Percentiles rank a stretch among this genome's conserved stretches.
These are phyloP conservation scores for Chalciporus piperatus DNA, from an alignment of 768 basidiomycete species.

Conservation along the genomic window DNA sequence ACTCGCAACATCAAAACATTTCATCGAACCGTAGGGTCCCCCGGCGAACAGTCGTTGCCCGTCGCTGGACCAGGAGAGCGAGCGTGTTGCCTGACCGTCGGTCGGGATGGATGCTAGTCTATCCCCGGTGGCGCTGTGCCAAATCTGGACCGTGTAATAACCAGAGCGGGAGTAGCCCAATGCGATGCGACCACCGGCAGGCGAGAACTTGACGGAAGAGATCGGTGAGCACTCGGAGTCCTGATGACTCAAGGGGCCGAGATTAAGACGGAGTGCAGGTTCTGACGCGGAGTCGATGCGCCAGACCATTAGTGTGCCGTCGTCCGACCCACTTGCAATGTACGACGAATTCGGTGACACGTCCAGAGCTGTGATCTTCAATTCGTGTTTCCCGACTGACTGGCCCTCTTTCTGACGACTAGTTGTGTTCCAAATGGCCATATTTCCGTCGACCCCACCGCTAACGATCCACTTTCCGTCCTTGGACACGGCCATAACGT, in stretches of 20 bases:
- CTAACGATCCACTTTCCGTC: neutral
- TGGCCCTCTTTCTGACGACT: neutral
- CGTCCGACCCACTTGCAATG: neutral
- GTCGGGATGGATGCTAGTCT: slow-evolving; percentile 1
- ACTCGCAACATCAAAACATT: slow-evolving; percentile 9
- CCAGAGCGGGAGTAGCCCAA: neutral
- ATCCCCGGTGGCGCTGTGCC: slow-evolving; percentile 11
- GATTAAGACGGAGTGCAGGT: neutral
- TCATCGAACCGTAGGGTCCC: slow-evolving; percentile 6
- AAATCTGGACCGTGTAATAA: slow-evolving; percentile 3
- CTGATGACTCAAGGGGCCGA: slow-evolving; percentile 2
- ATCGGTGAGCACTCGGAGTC: slow-evolving; percentile 1
- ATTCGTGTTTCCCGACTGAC: neutral
- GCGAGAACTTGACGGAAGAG: slow-evolving; percentile 18
- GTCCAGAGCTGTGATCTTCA: neutral
- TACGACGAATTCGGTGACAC: neutral
- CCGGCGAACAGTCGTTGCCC: slow-evolving; percentile 14
- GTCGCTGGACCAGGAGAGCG: slow-evolving; percentile 18
- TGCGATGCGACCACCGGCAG: slow-evolving; percentile 9
- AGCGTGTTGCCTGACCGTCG: neutral
- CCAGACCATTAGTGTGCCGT: slow-evolving; percentile 8
- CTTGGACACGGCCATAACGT: neutral
- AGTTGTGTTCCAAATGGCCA: neutral
- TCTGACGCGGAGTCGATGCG: neutral
- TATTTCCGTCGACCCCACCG: neutral